These are phyloP conservation scores for Umbilicus rupestris DNA, from an alignment of 164 flowering plant genomes.

Conservation along the genomic window DNA sequence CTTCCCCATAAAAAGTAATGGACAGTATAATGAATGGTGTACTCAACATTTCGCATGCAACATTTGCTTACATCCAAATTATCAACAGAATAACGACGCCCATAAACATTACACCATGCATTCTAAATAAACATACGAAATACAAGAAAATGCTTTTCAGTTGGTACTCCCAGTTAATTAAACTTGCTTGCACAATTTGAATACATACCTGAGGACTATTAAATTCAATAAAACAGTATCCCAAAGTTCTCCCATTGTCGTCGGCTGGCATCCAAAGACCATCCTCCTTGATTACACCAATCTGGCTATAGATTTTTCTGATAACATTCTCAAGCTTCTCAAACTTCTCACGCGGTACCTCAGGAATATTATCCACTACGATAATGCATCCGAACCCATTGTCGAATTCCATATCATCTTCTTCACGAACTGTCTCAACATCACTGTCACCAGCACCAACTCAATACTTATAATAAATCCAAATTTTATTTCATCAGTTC, in stretches of 20 bases:
- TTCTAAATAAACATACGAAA: not conserved
- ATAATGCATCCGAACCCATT: constrained; percentile 56
- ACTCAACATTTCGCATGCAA: too few relatives aligned
- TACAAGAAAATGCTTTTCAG: not conserved
- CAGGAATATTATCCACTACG: constrained; percentile 80
- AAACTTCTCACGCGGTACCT: constrained; percentile 72
- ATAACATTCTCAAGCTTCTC: constrained; percentile 82
- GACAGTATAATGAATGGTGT: too few relatives aligned
- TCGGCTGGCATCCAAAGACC: constrained; percentile 88
- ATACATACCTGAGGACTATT: constrained; percentile 69
- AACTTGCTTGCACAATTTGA: too few relatives aligned
- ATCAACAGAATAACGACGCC: not conserved
- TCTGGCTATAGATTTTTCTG: constrained; percentile 70
- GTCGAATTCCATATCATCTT: constrained; percentile 59
- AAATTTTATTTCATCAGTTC: too few relatives aligned
- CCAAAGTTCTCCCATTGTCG: constrained; percentile 51
- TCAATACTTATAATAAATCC: not conserved
- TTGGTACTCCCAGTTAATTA: too few relatives aligned
- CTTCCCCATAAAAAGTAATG: too few relatives aligned
- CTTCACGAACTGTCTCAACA: constrained; percentile 50
- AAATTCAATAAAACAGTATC: constrained; percentile 81
- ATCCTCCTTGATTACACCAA: constrained; percentile 68
- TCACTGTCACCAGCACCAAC: constrained; percentile 33
- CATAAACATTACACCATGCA: not conserved
- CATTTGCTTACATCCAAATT: not conserved